These are phyloP conservation scores for Ogataea trehalophila DNA, from an alignment of 805 yeast species.

Conservation along the genomic window DNA sequence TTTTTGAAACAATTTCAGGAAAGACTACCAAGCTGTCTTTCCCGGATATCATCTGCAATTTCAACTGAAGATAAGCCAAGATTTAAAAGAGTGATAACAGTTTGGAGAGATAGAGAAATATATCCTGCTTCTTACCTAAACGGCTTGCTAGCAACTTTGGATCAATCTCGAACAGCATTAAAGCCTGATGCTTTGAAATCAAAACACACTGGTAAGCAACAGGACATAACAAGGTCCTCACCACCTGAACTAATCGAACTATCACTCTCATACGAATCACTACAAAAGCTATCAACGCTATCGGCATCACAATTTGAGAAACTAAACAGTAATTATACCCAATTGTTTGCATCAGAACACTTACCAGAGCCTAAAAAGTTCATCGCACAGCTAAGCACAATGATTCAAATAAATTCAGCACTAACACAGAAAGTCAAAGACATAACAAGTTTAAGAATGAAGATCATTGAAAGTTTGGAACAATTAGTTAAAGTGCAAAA, in stretches of 20 bases:
- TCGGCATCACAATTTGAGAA: constrained; percentile 15
- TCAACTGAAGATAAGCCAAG: constrained; percentile 29
- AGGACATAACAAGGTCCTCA: constrained; percentile 12
- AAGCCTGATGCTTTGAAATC: not conserved
- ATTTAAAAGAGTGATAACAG: constrained; percentile 46
- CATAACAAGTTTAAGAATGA: constrained; percentile 17
- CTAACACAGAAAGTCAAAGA: constrained; percentile 11
- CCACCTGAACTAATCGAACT: constrained; percentile 25
- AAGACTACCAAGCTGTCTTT: constrained; percentile 40
- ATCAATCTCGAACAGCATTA: not conserved
- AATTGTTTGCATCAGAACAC: constrained; percentile 25
- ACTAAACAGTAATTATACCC: constrained; percentile 20
- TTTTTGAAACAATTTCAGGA: constrained; percentile 54
- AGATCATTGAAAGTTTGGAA: constrained; percentile 21
- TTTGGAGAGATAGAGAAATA: constrained; percentile 53
- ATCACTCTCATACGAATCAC: constrained; percentile 18
- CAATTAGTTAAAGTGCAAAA: constrained; percentile 26
- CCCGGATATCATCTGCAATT: constrained; percentile 27
- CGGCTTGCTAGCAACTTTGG: constrained; percentile 7
- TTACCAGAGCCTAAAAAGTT: constrained; percentile 30
- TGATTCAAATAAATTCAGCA: constrained; percentile 9
- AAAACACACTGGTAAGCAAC: not conserved
- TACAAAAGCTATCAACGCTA: constrained; percentile 19
- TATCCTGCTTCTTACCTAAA: constrained; percentile 29
- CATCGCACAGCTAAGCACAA: constrained; percentile 18